Evolutionary conservation across 345 rosid species (phyloP), one percentile per base, ranked within the genome.

Genomic region (Sonneratia caseolaris): DNA sequence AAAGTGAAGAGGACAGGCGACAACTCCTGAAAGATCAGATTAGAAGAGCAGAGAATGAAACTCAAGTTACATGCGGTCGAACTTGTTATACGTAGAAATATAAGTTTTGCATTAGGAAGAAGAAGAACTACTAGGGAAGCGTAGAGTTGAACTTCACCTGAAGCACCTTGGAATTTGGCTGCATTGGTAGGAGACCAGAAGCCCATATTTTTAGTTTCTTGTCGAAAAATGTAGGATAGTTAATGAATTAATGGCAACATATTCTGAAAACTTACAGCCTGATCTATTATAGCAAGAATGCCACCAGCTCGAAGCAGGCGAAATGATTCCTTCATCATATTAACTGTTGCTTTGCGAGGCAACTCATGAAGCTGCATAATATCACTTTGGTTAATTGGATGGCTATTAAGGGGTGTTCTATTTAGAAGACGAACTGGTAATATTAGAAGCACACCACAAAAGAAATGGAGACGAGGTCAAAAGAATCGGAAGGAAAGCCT

Each of bases 101-200:
- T 11, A 7, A 15, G 4, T 56, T 11, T 56, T 56, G n/a, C 21
- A 1, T 56, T 56, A 22, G 49, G 49, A 45, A 45, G 49, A 45
- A 45, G 49, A 59, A 24, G 64, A n/a, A 59, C 22, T n/a, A 21
- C 64, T n/a, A 59, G 64, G 64, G 36, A 59, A 55, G 64, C 27
- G n/a, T 22, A n/a, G 27, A 6, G 64, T 24, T 59, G 71, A 66
- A 72, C 18, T 72, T 68, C 76, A 86, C 92, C 89, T 88, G 92
- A 80, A 86, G 66, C 64, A 78, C 82, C 85, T 88, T 86, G 9
- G 88, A 86, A 51, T 84, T 83, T 8, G 87, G 92, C 90, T 86
- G 92, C 78, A 76, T 1, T 12, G 36, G 32, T 19, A 12, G 74
- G 51, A 5, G 47, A 35, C 45, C 40, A 37, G 24, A 55, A 38